Evolutionary conservation across 164 flowering plant species (phyloP).

Genomic region (Magnolia changhungtana): DNA sequence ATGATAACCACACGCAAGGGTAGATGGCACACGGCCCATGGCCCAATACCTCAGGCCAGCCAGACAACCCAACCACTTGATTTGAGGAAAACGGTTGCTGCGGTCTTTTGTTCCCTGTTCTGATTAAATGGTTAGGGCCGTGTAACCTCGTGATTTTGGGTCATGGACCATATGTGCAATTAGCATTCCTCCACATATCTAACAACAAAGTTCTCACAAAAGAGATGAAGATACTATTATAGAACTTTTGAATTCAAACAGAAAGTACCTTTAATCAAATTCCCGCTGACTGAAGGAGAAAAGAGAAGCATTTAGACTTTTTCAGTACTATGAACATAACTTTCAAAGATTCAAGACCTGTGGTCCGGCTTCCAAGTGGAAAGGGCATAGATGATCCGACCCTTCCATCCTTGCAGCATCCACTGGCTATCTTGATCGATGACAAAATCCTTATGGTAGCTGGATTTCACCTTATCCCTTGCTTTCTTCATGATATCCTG

Average conservation of each 20-base stretch:
- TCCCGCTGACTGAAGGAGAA: neutral
- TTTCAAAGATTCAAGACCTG: neutral
- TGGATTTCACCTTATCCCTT: constrained; percentile 28
- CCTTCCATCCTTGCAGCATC: constrained; percentile 89
- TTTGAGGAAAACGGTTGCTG: too few relatives aligned
- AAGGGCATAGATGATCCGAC: constrained; percentile 55
- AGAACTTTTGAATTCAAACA: neutral
- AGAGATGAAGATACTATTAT: neutral
- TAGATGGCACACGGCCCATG: too few relatives aligned
- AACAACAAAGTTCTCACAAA: neutral
- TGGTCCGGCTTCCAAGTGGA: constrained; percentile 43
- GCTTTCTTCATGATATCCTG: constrained; percentile 38
- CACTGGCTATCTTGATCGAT: constrained; percentile 66
- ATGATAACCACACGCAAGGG: too few relatives aligned
- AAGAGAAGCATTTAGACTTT: neutral
- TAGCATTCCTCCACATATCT: neutral
- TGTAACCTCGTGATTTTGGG: too few relatives aligned
- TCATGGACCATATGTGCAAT: too few relatives aligned
- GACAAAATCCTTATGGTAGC: constrained; percentile 71
- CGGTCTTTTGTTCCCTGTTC: too few relatives aligned
- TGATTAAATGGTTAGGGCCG: too few relatives aligned
- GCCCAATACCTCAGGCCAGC: too few relatives aligned
- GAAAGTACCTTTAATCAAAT: neutral
- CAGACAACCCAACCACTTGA: too few relatives aligned
- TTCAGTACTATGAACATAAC: neutral